Conservation (phyloP, 2,329 filamentous ascomycete species). For the Beauveria scarabaeidicola region DNA sequence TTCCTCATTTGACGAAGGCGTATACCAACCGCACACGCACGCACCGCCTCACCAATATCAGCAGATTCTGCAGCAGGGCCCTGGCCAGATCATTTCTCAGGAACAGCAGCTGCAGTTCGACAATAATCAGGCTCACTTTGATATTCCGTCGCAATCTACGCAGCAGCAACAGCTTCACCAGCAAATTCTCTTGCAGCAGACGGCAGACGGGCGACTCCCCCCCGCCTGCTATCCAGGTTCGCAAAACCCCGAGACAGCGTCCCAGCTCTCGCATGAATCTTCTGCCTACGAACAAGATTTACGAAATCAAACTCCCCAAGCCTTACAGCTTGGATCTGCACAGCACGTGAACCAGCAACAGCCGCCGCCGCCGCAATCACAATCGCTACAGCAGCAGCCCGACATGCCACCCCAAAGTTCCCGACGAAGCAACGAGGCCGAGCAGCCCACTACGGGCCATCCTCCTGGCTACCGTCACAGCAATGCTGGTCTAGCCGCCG, state of each 20-base stretch:
- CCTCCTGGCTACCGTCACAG: slow-evolving; percentile 46
- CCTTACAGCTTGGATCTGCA: slow-evolving; percentile 4
- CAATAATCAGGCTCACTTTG: slow-evolving; percentile 7
- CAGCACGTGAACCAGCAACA: slow-evolving; percentile 29
- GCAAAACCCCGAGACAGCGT: slow-evolving; percentile 51
- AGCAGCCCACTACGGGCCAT: slow-evolving; percentile 37
- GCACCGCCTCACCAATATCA: slow-evolving; percentile 27
- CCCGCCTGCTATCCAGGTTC: slow-evolving; percentile 15
- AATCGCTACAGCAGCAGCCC: slow-evolving; percentile 26
- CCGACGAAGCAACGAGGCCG: slow-evolving; percentile 41
- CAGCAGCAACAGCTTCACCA: slow-evolving; percentile 23
- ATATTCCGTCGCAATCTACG: slow-evolving; percentile 16
- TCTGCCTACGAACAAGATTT: slow-evolving; percentile 39
- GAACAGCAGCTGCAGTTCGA: slow-evolving; percentile 23
- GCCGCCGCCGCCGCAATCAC: slow-evolving; percentile 28
- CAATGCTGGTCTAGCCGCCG: slow-evolving; percentile 34
- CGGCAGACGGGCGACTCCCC: not conserved
- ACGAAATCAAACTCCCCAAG: slow-evolving; percentile 14
- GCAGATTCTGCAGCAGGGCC: slow-evolving; percentile 27
- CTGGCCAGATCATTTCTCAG: slow-evolving; percentile 20
- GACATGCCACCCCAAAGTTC: slow-evolving; percentile 38
- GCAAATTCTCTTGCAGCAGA: slow-evolving; percentile 10
- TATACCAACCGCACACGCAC: slow-evolving; percentile 25
- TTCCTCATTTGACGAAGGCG: slow-evolving; percentile 38
- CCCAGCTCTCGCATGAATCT: slow-evolving; percentile 55